phyloP scores from a whole-genome alignment of 345 rosid genomes.

The Rhodamnia rubescens region DNA sequence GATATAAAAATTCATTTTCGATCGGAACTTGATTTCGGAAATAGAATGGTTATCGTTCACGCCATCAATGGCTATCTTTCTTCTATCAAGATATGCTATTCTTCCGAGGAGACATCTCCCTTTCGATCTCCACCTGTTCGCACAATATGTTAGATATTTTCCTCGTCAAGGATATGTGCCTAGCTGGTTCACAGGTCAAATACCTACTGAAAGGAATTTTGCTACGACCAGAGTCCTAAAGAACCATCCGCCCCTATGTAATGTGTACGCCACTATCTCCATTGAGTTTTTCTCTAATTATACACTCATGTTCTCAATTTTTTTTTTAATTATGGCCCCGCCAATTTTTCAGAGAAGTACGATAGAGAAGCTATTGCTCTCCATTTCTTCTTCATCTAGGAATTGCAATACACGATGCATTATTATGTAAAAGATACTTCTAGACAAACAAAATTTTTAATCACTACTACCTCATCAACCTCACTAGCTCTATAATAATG shows the following conservation, averaged over 20 bases:
- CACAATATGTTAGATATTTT: background rate
- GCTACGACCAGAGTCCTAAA: too few relatives aligned
- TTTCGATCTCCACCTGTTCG: rapidly evolving
- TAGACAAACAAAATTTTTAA: background rate
- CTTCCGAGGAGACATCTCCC: background rate
- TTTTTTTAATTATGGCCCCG: background rate
- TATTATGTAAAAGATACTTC: background rate
- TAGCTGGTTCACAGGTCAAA: too few relatives aligned
- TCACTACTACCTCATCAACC: background rate
- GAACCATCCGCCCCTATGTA: too few relatives aligned
- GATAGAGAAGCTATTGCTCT: background rate
- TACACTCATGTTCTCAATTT: background rate
- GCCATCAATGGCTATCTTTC: too few relatives aligned
- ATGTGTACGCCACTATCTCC: background rate
- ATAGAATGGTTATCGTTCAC: too few relatives aligned
- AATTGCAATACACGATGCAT: background rate
- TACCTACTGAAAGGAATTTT: too few relatives aligned
- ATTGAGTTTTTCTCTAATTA: background rate
- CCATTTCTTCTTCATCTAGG: background rate
- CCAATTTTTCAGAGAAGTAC: background rate
- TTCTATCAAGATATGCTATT: background rate
- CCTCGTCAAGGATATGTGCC: background rate
- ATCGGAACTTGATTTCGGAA: too few relatives aligned
- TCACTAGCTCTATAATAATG: background rate
- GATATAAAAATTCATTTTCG: too few relatives aligned